A percentile compares a stretch with the other conserved stretches of the same genome.
These are phyloP conservation scores for Pseudocohnilembus persalinus DNA, from an alignment of 169 alveolate genomes.

Conservation along the genomic window DNA sequence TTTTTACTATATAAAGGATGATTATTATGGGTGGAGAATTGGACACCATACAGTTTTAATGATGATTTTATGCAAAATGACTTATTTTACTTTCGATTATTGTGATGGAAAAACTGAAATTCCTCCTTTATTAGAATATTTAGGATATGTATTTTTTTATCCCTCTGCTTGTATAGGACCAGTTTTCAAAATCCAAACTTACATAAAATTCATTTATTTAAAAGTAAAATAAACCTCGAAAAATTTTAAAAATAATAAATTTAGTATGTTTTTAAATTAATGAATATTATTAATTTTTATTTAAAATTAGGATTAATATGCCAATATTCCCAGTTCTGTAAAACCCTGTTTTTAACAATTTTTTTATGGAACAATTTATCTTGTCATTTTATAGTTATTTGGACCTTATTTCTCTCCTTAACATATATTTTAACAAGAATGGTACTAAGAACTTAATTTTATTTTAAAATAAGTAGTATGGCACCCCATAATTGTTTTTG, in stretches of 20 bases:
- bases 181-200: constrained; percentile 7
- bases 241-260: no score
- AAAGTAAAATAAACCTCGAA: background rate
- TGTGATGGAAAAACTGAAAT: background rate
- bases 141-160: constrained; percentile 28
- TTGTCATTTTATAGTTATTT: background rate
- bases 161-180: constrained; percentile 35
- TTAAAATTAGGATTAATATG: constrained; percentile 1
- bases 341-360: constrained; percentile 1
- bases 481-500: background rate
- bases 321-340: background rate
- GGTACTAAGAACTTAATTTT: constrained; percentile 1
- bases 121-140: constrained; percentile 20
- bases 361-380: background rate
- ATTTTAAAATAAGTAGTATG: background rate
- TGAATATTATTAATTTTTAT: no score
- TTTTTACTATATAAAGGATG: background rate
- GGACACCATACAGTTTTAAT: constrained; percentile 2
- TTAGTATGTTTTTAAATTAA: no score
- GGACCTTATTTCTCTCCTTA: background rate
- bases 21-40: constrained; percentile 10
- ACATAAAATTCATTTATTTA: background rate
- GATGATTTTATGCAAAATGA: constrained; percentile 17
- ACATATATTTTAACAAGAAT: background rate
- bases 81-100: constrained; percentile 4